These are phyloP conservation scores for Salix suchowensis DNA, from an alignment of 345 rosid species.

Conservation along the genomic window DNA sequence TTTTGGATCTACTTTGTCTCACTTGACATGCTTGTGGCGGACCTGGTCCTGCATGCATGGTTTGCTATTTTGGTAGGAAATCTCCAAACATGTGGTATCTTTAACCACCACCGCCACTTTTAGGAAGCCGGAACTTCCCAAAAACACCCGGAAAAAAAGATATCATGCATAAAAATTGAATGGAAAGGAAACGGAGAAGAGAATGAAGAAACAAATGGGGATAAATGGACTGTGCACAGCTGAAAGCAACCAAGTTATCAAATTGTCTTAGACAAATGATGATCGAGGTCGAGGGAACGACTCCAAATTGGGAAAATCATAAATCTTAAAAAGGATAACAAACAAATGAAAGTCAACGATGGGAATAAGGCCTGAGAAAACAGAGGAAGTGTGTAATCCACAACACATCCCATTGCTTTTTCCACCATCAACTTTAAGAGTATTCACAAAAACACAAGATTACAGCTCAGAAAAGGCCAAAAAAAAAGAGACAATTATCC, in stretches of 20 bases:
- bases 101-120: neutral
- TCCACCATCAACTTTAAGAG: neutral
- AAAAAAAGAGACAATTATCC: neutral
- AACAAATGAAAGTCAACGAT: neutral
- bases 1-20: slow-evolving; percentile 35
- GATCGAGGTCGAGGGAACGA: neutral
- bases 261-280: neutral
- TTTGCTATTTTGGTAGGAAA: slow-evolving; percentile 2
- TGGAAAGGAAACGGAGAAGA: neutral
- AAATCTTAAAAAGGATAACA: neutral
- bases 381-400: neutral
- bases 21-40: slow-evolving; percentile 26
- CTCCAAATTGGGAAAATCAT: neutral
- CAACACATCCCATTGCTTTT: neutral
- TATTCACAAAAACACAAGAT: neutral
- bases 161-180: neutral
- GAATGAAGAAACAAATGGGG: neutral
- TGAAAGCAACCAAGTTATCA: too few species aligned
- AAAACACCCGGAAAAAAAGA: too few species aligned
- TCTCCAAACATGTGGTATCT: slow-evolving; percentile 1
- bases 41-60: slow-evolving; percentile 8
- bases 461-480: neutral
- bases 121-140: neutral
- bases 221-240: neutral
- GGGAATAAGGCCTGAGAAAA: neutral